Evolutionary conservation across 306 rosid species (phyloP), one percentile per base, ranked within the genome.

Genomic region (Fragaria vesca): DNA sequence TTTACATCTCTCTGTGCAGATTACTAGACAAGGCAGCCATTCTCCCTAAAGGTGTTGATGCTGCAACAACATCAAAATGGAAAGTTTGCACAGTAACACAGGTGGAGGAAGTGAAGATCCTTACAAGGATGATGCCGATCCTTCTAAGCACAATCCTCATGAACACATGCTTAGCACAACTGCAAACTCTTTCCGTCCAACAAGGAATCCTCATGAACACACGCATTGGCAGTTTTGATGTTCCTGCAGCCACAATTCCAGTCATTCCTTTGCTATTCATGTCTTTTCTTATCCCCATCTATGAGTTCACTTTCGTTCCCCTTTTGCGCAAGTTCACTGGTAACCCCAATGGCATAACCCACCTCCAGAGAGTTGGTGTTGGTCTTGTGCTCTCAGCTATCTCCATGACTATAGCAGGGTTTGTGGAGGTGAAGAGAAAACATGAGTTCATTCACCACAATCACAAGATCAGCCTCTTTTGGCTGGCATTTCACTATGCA

Each of bases 41-140:
- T 73, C 66, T 81, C 28, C 72, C 81, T 0, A 32, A 81, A 40
- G 89, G 86, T 70, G 30, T 0, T 15, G 82, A 67, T 42, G 78
- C 78, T 73, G 79, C 34, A 40, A 78, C 45, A 20, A 76, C 82
- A 76, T 71, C 40, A 34, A 73, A 66, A 72, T 87, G 93, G 93
- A 54, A 65, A 34, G 85, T 87, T 0, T 89, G 91, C 77, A 85
- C 75, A 15, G 76, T 80, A 1, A 80, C 76, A 24, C 78, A 75
- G 32, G 83, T 80, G 28, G 83, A 87, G 76, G 89, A 89, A 82
- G 87, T 82, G 77, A 89, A 89, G 85, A 86, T 87, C 74, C 84
- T 89, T 12, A 78, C 84, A n/a, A 87, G 89, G 78, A 89, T 89
- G 93, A 78, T 83, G 83, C 93, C 90, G 2, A 85, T 89, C 43